Percentiles rank a stretch among this genome's conserved stretches.
These are phyloP conservation scores for Saposhnikovia divaricata DNA, from an alignment of 129 eudicot genomes.

Conservation along the genomic window DNA sequence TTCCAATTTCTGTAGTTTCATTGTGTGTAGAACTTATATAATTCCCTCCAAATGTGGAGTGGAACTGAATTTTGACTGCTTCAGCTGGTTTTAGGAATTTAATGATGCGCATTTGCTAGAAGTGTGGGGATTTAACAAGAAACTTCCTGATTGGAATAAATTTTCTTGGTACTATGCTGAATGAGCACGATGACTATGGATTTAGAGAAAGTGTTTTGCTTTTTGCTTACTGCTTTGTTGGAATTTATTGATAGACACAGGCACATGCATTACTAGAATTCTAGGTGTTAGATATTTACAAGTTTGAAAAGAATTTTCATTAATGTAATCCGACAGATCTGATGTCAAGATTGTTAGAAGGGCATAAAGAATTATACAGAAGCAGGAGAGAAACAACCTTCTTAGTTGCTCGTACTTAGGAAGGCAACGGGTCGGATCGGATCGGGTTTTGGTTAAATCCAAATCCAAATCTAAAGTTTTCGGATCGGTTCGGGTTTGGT, in stretches of 20 bases:
- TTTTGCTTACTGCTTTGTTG: no score
- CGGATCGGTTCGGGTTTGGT: no score
- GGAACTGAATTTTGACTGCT: constrained; percentile 82
- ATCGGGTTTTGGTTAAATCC: no score
- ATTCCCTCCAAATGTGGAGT: constrained; percentile 46
- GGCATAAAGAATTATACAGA: no score
- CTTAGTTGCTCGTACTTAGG: no score
- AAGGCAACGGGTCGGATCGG: no score
- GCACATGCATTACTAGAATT: not conserved
- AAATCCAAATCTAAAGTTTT: no score
- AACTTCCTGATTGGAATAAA: constrained; percentile 55
- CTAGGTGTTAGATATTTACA: no score
- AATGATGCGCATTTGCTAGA: constrained; percentile 36
- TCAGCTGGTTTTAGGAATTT: constrained; percentile 36
- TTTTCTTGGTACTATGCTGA: constrained; percentile 10
- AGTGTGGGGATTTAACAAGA: constrained; percentile 31
- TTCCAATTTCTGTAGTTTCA: constrained; percentile 8
- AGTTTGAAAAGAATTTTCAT: no score
- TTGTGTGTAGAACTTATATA: constrained; percentile 15
- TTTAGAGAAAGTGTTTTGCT: not conserved
- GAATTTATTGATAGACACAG: not conserved
- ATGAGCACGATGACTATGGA: not conserved
- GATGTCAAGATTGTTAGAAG: no score
- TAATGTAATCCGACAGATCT: no score
- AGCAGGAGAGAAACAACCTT: no score